Percentiles rank a stretch among this genome's conserved stretches.
Evolutionary conservation across 345 rosid species (phyloP).

Genomic region (Camelina sativa): DNA sequence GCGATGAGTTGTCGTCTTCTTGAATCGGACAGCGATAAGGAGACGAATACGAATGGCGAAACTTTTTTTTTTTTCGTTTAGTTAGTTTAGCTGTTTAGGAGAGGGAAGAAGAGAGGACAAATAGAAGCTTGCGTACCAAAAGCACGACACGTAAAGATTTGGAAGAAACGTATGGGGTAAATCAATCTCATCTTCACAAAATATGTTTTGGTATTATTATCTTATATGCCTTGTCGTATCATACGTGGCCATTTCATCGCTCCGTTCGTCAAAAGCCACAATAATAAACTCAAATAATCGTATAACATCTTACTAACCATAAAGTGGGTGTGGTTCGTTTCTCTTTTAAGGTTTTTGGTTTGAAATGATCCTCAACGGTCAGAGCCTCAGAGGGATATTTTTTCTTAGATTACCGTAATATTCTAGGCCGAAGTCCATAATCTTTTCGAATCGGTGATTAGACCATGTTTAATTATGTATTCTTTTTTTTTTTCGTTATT

Average conservation of each 20-base stretch:
- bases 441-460: too few species aligned
- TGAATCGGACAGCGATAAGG: constrained; percentile 27
- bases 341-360: background rate
- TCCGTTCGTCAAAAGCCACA: constrained; percentile 12
- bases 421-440: background rate
- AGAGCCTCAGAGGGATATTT: background rate
- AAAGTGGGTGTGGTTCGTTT: constrained; percentile 28
- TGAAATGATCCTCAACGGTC: background rate
- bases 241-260: constrained; percentile 35
- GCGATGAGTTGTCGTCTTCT: constrained; percentile 16
- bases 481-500: too few species aligned
- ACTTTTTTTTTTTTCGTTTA: background rate
- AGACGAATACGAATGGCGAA: constrained; percentile 13
- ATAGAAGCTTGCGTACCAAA: constrained; percentile 36
- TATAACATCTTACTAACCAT: constrained; percentile 1
- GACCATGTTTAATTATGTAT: background rate
- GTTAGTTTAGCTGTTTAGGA: background rate
- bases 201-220: constrained; percentile 34
- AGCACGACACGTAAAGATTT: constrained; percentile 39
- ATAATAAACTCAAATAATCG: background rate
- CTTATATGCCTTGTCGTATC: constrained; percentile 31
- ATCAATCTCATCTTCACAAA: constrained; percentile 32
- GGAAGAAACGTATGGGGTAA: constrained; percentile 35
- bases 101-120: background rate
- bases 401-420: background rate